Conservation (phyloP, 805 yeast genomes). For the Saccharomyces jurei region DNA sequence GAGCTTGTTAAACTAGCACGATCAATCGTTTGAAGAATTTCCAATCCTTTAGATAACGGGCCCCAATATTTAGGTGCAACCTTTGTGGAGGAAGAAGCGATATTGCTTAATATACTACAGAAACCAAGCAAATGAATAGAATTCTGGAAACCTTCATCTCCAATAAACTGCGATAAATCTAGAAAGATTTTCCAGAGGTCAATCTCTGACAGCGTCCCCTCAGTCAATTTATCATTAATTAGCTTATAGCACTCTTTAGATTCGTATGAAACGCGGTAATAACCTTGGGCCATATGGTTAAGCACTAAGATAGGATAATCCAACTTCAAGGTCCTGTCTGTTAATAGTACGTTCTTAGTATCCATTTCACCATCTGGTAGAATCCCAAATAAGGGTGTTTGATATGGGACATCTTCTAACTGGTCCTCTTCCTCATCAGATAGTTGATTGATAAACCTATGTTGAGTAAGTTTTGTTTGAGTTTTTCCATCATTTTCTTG, state of each 20-base stretch:
- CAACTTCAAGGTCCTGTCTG: slow-evolving; percentile 21
- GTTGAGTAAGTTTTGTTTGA: slow-evolving; percentile 33
- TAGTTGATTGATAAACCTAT: slow-evolving; percentile 25
- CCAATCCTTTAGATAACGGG: slow-evolving; percentile 25
- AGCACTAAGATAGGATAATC: slow-evolving; percentile 12
- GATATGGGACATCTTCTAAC: slow-evolving; percentile 52
- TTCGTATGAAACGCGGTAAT: slow-evolving; percentile 43
- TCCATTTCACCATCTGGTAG: slow-evolving; percentile 16
- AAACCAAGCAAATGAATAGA: slow-evolving; percentile 25
- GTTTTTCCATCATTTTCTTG: slow-evolving; percentile 19
- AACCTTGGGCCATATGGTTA: slow-evolving; percentile 31
- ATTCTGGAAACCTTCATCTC: slow-evolving; percentile 21
- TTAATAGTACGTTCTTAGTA: slow-evolving; percentile 18
- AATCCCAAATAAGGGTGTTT: slow-evolving; percentile 44
- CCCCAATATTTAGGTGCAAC: slow-evolving; percentile 12
- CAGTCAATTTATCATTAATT: slow-evolving; percentile 14
- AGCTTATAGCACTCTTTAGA: slow-evolving; percentile 20
- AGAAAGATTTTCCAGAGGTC: slow-evolving; percentile 29
- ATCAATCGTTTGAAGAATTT: slow-evolving; percentile 17
- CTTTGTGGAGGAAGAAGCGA: not conserved
- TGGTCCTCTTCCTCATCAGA: slow-evolving; percentile 17
- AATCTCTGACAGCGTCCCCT: slow-evolving; percentile 16
- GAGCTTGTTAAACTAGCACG: slow-evolving; percentile 5
- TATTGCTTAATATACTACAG: slow-evolving; percentile 18
- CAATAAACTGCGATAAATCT: slow-evolving; percentile 30